phyloP scores from a whole-genome alignment of 306 rosid species.

The barrel medic (Medicago truncatula) region MtrunA17r5.0-ANR NC_053044.1:52488001-52488500 shows the following conservation, averaged over 20 bases:
- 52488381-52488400: conserved; percentile 3
- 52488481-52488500: conserved; percentile 6
- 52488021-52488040: conserved; percentile 1
- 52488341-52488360: conserved; percentile 13
- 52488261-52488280: conserved; percentile 4
- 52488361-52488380: conserved; percentile 31
- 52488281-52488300: conserved; percentile 8
- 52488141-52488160: conserved; percentile 4
- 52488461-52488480: neutral
- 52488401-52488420: neutral
- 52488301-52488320: neutral
- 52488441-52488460: neutral
- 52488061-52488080: conserved; percentile 18
- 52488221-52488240: neutral
- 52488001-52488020: conserved; percentile 9
- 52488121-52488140: conserved; percentile 21
- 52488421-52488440: conserved; percentile 6
- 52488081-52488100: conserved; percentile 19
- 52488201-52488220: neutral
- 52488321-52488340: neutral
- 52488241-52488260: conserved; percentile 2
- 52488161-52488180: conserved; percentile 1
- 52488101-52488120: conserved; percentile 5
- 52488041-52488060: conserved; percentile 1
- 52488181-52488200: conserved; percentile 7